phyloP scores from a whole-genome alignment of 2,329 filamentous ascomycete genomes.

The Aureobasidium sp. region DNA sequence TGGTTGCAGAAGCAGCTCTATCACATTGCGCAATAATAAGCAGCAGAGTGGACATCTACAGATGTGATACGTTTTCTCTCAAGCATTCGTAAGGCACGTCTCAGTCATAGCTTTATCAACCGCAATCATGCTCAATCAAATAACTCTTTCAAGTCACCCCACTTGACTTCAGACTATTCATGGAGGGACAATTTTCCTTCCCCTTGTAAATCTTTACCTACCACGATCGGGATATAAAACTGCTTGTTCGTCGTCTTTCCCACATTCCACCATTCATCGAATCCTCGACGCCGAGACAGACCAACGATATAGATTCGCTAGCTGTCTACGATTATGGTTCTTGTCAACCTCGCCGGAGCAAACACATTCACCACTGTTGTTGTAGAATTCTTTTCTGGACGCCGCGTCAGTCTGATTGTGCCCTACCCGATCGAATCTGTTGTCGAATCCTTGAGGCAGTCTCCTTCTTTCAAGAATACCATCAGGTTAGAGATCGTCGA shows the following conservation, averaged over 20 bases:
- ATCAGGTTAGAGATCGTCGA: neutral
- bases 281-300: no score
- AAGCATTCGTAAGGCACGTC: neutral
- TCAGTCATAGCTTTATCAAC: neutral
- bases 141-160: no score
- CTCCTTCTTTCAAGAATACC: neutral
- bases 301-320: no score
- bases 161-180: neutral
- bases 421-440: neutral
- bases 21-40: neutral
- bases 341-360: no score
- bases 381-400: neutral
- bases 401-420: neutral
- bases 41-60: no score
- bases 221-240: neutral
- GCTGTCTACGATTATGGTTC: no score
- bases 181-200: neutral
- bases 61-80: neutral
- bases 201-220: neutral
- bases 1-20: neutral
- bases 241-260: neutral
- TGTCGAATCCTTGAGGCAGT: neutral
- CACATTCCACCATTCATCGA: no score
- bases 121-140: neutral
- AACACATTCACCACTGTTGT: neutral